Evolutionary conservation across 768 basidiomycete species (phyloP).

Genomic region (Tricholoma flavovirens): DNA sequence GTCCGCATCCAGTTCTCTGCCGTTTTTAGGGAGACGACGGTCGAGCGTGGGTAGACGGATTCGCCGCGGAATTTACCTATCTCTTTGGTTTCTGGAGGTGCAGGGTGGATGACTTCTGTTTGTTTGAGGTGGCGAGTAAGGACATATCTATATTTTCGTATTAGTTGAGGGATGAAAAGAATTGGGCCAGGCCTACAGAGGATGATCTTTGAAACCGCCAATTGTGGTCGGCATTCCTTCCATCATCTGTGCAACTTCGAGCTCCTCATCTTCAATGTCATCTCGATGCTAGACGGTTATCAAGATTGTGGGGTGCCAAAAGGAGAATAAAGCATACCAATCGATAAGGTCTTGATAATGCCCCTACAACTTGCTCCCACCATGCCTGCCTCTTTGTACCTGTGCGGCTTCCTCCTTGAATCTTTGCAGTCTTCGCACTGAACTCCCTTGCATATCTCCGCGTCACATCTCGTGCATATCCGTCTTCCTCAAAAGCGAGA

Average conservation of each 20-base stretch:
- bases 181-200: conserved; percentile 47
- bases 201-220: conserved; percentile 93
- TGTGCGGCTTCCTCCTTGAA: conserved; percentile 53
- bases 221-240: conserved; percentile 94
- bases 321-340: conserved; percentile 49
- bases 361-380: conserved; percentile 72
- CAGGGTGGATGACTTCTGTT: conserved; percentile 79
- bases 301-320: not conserved
- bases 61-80: conserved; percentile 92
- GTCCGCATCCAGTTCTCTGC: conserved; percentile 92
- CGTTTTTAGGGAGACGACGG: conserved; percentile 82
- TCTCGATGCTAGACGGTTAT: conserved; percentile 66
- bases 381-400: conserved; percentile 68
- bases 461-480: conserved; percentile 87
- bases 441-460: conserved; percentile 81
- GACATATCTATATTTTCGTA: conserved; percentile 56
- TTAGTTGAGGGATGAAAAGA: not conserved
- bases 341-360: conserved; percentile 70
- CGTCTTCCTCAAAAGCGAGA: conserved; percentile 91
- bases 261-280: conserved; percentile 87
- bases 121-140: conserved; percentile 83
- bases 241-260: conserved; percentile 66
- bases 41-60: conserved; percentile 80
- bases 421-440: conserved; percentile 72
- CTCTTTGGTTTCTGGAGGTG: conserved; percentile 53